Evolutionary conservation across 2,329 filamentous ascomycete species (phyloP).

Genomic region (Fusarium bulbicola): DNA sequence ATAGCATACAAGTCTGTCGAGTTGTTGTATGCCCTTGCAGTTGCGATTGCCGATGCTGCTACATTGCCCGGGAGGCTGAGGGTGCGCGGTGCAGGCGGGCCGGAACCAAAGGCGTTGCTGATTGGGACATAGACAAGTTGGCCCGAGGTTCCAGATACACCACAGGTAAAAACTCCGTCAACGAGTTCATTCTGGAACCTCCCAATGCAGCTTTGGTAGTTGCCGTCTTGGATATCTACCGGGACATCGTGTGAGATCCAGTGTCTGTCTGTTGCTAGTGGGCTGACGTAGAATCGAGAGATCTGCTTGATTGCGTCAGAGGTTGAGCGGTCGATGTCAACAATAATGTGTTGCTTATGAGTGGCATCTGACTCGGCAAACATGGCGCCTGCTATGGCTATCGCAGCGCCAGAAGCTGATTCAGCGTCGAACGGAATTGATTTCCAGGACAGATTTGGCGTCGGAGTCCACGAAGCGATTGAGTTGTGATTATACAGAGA

Average conservation of each 20-base stretch:
- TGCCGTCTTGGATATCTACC: neutral
- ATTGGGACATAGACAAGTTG: neutral
- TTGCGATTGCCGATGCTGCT: rapidly evolving
- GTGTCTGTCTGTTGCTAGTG: neutral
- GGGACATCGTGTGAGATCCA: neutral
- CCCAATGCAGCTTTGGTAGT: neutral
- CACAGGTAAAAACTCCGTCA: neutral
- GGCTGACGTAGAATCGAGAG: neutral
- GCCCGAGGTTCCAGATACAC: neutral
- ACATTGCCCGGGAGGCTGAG: neutral
- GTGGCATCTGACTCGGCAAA: neutral
- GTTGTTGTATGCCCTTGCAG: rapidly evolving
- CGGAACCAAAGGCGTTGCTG: neutral
- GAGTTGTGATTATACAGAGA: neutral
- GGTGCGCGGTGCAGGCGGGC: rapidly evolving
- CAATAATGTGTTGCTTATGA: neutral
- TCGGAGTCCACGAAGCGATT: rapidly evolving
- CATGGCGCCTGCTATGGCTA: neutral
- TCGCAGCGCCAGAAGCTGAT: rapidly evolving
- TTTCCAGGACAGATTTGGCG: neutral
- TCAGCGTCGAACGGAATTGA: rapidly evolving
- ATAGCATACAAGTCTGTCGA: neutral
- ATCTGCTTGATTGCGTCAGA: neutral
- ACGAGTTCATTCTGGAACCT: neutral
- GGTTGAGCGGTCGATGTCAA: neutral